Percentiles rank a stretch among this genome's conserved stretches.
phyloP scores from a whole-genome alignment of 257 asterid genomes.

The Paraleonurus japonicus region DNA sequence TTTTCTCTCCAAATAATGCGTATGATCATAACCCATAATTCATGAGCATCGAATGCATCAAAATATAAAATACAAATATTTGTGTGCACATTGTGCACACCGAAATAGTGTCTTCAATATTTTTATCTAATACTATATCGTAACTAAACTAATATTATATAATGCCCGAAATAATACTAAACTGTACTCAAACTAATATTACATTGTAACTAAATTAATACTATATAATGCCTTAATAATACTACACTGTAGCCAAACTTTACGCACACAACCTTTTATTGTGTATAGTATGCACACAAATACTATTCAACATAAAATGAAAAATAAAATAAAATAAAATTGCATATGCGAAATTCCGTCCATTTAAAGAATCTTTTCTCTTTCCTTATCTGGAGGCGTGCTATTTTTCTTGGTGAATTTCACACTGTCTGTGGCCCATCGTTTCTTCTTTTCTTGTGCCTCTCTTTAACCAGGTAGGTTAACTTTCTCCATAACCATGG shows the following conservation, averaged over 20 bases:
- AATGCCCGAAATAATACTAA: no score
- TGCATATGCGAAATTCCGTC: neutral
- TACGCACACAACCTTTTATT: no score
- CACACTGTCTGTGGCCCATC: conserved; percentile 12
- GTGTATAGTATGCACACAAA: no score
- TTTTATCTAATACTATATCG: no score
- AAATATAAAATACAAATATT: neutral
- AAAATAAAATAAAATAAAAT: neutral
- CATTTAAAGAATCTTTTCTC: neutral
- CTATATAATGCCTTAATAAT: no score
- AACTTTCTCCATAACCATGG: conserved; percentile 25
- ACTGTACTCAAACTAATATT: no score
- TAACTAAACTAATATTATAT: no score
- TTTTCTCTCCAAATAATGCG: neutral
- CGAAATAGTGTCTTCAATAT: no score
- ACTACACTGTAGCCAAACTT: no score
- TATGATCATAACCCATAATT: neutral
- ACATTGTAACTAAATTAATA: no score
- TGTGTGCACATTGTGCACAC: no score
- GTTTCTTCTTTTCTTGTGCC: neutral
- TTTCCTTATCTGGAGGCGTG: conserved; percentile 23
- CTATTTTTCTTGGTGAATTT: conserved; percentile 20
- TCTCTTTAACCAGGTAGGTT: conserved; percentile 14
- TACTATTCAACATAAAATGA: no score
- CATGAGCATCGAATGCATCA: neutral